These are phyloP conservation scores for Garcia nutans DNA, from an alignment of 345 rosid species.

Conservation along the genomic window DNA sequence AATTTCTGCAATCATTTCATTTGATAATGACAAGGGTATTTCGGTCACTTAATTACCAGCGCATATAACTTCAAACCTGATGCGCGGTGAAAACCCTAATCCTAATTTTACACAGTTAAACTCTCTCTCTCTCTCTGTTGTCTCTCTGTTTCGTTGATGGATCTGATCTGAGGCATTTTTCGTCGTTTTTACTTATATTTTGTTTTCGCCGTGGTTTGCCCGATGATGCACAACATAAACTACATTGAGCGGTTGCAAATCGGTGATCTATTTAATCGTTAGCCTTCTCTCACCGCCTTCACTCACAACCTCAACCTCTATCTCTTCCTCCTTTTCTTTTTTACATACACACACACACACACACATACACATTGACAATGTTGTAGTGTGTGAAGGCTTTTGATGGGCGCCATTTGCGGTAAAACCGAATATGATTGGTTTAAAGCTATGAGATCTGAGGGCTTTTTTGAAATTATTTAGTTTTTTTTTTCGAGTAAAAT, in stretches of 20 bases:
- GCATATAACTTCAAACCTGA: not conserved
- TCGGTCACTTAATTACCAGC: not conserved
- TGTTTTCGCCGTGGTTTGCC: not conserved
- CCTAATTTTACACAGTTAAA: no score
- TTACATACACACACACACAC: no score
- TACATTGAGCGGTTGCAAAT: constrained; percentile 26
- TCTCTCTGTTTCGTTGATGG: not conserved
- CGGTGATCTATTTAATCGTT: constrained; percentile 11
- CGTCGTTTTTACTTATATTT: not conserved
- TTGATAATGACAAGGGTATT: not conserved
- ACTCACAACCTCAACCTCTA: not conserved
- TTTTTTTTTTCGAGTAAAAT: not conserved
- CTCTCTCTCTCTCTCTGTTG: not conserved
- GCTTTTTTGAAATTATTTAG: constrained; percentile 11
- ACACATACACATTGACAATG: not conserved
- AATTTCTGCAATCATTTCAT: no score
- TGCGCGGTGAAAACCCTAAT: no score
- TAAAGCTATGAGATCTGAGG: constrained; percentile 63
- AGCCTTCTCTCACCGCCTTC: constrained; percentile 16
- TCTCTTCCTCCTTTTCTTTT: not conserved
- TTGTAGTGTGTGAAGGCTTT: constrained; percentile 27
- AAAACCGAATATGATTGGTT: constrained; percentile 37
- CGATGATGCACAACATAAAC: constrained; percentile 22
- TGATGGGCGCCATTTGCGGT: constrained; percentile 28
- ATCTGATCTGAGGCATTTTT: not conserved